Conservation (phyloP, 1,139 yeast species). For the Taphrina pruni region DNA sequence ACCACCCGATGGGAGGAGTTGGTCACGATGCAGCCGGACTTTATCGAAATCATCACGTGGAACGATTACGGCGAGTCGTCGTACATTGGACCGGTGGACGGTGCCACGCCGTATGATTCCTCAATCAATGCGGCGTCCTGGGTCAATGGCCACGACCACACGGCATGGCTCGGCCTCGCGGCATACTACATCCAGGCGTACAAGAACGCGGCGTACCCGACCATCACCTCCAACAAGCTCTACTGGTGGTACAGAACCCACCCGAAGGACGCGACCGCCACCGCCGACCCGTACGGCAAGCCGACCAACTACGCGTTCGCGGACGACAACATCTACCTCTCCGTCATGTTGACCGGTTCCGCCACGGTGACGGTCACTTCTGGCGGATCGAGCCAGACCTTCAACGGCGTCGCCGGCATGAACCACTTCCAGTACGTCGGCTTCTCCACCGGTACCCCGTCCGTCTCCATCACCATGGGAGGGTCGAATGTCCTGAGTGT, state of each 20-base stretch:
- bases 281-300: constrained; percentile 39
- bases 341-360: constrained; percentile 37
- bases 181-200: constrained; percentile 41
- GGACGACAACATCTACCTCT: constrained; percentile 38
- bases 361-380: constrained; percentile 41
- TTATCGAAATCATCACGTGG: constrained; percentile 44
- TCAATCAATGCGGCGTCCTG: constrained; percentile 28
- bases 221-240: constrained; percentile 38
- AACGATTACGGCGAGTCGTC: constrained; percentile 45
- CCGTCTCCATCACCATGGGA: constrained; percentile 30
- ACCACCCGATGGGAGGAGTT: constrained; percentile 43
- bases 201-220: constrained; percentile 40
- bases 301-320: constrained; percentile 40
- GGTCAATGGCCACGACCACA: constrained; percentile 40
- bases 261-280: constrained; percentile 40
- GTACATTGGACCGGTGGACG: constrained; percentile 43
- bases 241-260: constrained; percentile 43
- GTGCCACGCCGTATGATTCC: constrained; percentile 38
- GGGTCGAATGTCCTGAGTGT: constrained; percentile 29
- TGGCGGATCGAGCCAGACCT: constrained; percentile 35
- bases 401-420: constrained; percentile 38
- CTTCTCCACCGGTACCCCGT: constrained; percentile 36
- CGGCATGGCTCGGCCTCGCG: constrained; percentile 35
- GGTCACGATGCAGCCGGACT: constrained; percentile 42
- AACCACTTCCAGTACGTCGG: constrained; percentile 37